These are phyloP conservation scores for Rhizopogon salebrosus DNA, from an alignment of 768 basidiomycete genomes.

Conservation along the genomic window DNA sequence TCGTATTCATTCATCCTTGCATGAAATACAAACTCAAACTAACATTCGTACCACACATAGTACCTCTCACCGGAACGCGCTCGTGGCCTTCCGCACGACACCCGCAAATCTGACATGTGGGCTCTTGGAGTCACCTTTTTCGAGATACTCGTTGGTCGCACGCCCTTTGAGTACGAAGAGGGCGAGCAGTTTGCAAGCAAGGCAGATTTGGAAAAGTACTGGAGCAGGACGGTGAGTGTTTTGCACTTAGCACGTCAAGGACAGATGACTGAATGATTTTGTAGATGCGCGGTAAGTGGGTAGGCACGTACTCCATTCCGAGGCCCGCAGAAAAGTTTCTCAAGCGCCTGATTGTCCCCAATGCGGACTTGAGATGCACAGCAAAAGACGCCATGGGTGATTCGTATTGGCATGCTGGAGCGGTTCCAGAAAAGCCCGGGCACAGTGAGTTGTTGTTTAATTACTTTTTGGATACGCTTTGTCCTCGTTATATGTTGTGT, in stretches of 20 bases:
- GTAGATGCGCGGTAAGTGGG: constrained; percentile 79
- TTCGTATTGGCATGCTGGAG: constrained; percentile 51
- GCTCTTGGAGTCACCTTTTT: constrained; percentile 89
- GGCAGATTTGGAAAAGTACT: constrained; percentile 83
- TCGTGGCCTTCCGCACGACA: constrained; percentile 84
- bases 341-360: constrained; percentile 74
- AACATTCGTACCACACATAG: constrained; percentile 30
- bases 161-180: constrained; percentile 83
- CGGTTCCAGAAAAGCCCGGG: constrained; percentile 8
- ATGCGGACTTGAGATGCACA: constrained; percentile 75
- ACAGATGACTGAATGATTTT: background rate
- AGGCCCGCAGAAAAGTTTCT: constrained; percentile 60
- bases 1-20: constrained; percentile 9
- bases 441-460: constrained; percentile 39
- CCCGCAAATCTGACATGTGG: constrained; percentile 86
- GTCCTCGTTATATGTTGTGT: background rate
- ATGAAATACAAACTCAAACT: background rate
- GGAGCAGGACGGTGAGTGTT: constrained; percentile 65
- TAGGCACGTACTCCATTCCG: constrained; percentile 63
- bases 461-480: background rate
- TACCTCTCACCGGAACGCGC: constrained; percentile 94
- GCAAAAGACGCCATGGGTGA: constrained; percentile 62
- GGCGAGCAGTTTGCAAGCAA: constrained; percentile 74
- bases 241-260: background rate
- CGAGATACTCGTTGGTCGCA: constrained; percentile 88